Evolutionary conservation across 805 yeast species (phyloP).

Genomic region (Metschnikowia henanensis): DNA sequence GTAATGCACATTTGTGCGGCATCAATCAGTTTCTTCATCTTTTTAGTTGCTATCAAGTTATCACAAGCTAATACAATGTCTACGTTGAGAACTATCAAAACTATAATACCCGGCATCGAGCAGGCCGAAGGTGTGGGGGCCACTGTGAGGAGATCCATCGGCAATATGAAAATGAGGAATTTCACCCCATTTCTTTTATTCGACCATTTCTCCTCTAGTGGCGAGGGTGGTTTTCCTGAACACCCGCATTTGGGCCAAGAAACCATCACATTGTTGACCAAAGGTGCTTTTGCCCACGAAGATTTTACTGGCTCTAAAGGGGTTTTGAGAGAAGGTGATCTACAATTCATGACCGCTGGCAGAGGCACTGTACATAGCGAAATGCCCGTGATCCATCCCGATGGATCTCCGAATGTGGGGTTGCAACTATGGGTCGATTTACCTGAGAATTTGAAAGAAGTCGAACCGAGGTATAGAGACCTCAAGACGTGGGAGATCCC

Average conservation of each 20-base stretch:
- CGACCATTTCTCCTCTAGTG: slow-evolving; percentile 70
- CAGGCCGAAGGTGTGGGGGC: slow-evolving; percentile 92
- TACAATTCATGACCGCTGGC: slow-evolving; percentile 95
- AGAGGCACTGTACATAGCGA: slow-evolving; percentile 84
- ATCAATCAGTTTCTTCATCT: neutral
- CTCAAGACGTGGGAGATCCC: slow-evolving; percentile 72
- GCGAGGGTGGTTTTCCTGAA: slow-evolving; percentile 76
- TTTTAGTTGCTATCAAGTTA: slow-evolving; percentile 3
- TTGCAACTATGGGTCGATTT: slow-evolving; percentile 69
- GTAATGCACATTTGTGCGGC: slow-evolving; percentile 2
- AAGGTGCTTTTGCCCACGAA: slow-evolving; percentile 75
- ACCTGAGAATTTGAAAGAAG: slow-evolving; percentile 20
- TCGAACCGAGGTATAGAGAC: slow-evolving; percentile 78
- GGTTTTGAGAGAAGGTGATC: slow-evolving; percentile 73
- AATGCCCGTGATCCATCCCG: slow-evolving; percentile 64
- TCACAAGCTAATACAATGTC: slow-evolving; percentile 13
- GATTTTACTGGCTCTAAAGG: slow-evolving; percentile 89
- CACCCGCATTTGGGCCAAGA: slow-evolving; percentile 86
- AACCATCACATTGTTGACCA: slow-evolving; percentile 66
- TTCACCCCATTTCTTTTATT: slow-evolving; percentile 81
- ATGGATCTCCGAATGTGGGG: slow-evolving; percentile 40
- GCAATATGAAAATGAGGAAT: slow-evolving; percentile 63
- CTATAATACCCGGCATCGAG: slow-evolving; percentile 51
- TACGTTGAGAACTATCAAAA: slow-evolving; percentile 30
- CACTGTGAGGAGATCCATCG: slow-evolving; percentile 76